Evolutionary conservation across 352 stramenopile species (phyloP), one percentile per base, ranked within the genome.

Genomic region (Globisporangium splendens): DNA sequence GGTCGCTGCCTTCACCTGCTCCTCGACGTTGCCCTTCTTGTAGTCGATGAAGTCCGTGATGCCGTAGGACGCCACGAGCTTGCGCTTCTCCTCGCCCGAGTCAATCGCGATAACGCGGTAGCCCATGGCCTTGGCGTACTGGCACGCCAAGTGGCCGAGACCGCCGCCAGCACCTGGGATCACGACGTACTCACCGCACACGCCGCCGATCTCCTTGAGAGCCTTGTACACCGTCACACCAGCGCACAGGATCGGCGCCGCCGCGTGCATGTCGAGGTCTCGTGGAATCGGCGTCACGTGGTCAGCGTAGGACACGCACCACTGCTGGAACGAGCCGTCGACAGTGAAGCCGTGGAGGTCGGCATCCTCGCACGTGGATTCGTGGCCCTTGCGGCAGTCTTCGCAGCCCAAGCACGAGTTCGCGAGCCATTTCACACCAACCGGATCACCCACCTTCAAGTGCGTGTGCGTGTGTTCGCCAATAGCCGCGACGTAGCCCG

Each of bases 141-240:
- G 89, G 54, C 88, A 70, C 11, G 62, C 83, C 65, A 94, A 75
- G 62, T 95, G 86, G 31, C 84, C 84, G 6, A 95, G 66, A 47
- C 86, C 86, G 24, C 86, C 85, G 44, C 88, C 66, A 15, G 66
- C 65, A n/a, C 86, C 86, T 2, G 72, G 68, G 46, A 95, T 73
- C 35, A 61, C 79, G 12, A 95, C 64, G 11, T 56, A 72, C 35
- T 79, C 52, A 14, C 70, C 77, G 6, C 67, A 53, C 17, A 75
- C 63, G 3, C 71, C 74, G 21, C 73, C 75, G 51, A 76, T 84
- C 56, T 86, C 70, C 66, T 79, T 83, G 54, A 96, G 56, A 3
- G 89, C 87, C 55, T 79, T 91, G 68, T 92, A 97, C 8, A 80
- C 82, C 0, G 89, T 97, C 55, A 96, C 78, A 20, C 90, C 90